Percentiles rank a stretch among this genome's conserved stretches.
Conservation (phyloP, 306 rosid species). For the Boehmeria nivea region DNA sequence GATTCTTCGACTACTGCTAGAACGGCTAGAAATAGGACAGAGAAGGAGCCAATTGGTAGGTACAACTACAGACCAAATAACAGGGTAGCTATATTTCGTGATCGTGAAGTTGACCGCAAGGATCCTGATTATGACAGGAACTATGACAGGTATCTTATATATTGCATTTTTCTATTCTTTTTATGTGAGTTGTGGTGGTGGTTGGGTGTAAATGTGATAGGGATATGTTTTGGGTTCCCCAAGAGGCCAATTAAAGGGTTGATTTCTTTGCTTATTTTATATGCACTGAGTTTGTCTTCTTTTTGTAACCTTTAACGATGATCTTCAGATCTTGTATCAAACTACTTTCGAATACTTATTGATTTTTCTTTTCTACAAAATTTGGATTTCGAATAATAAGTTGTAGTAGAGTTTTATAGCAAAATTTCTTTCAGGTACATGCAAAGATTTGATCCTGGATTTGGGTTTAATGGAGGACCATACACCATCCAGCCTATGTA, state of each 20-base stretch:
- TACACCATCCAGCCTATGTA: conserved; percentile 86
- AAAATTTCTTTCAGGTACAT: conserved; percentile 51
- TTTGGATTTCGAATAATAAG: no score
- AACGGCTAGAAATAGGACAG: conserved; percentile 72
- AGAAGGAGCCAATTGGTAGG: conserved; percentile 75
- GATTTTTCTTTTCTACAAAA: no score
- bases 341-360: no score
- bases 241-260: not conserved
- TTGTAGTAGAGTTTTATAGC: not conserved
- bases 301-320: no score
- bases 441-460: conserved; percentile 98
- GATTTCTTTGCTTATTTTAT: no score
- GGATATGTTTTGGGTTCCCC: not conserved
- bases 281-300: no score
- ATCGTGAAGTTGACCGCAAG: conserved; percentile 82
- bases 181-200: not conserved
- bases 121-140: conserved; percentile 96
- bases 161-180: not conserved
- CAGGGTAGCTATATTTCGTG: conserved; percentile 93
- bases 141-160: conserved; percentile 62
- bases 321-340: no score
- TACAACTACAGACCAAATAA: conserved; percentile 48
- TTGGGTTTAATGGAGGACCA: conserved; percentile 90
- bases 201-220: not conserved
- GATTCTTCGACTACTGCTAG: conserved; percentile 64